Percentiles rank a stretch among this genome's conserved stretches.
Conservation (phyloP, 345 rosid species). For the Populus alba region DNA sequence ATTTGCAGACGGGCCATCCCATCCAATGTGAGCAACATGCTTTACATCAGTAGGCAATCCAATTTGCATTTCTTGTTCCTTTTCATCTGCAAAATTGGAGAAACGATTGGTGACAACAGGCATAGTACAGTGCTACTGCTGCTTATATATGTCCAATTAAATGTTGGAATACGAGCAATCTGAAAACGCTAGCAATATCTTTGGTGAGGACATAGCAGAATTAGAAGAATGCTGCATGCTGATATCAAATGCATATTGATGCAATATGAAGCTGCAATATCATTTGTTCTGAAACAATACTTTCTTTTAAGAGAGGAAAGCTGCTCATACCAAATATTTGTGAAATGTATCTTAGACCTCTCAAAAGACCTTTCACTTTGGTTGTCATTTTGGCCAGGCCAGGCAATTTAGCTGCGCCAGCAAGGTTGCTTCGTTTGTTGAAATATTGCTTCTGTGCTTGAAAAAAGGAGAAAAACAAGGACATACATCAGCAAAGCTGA, state of each 20-base stretch:
- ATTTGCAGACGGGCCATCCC: conserved; percentile 53
- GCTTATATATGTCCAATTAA: not conserved
- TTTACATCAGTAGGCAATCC: conserved; percentile 80
- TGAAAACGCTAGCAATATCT: too few relatives aligned
- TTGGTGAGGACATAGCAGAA: too few relatives aligned
- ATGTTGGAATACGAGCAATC: not conserved
- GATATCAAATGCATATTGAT: too few relatives aligned
- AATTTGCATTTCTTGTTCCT: conserved; percentile 58
- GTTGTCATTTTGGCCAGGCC: conserved; percentile 13
- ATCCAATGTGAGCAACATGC: conserved; percentile 76
- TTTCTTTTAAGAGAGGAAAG: not conserved
- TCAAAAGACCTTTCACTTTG: conserved; percentile 54
- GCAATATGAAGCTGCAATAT: not conserved
- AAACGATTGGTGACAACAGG: not conserved
- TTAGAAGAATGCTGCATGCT: too few relatives aligned
- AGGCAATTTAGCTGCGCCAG: not conserved
- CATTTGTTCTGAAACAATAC: not conserved
- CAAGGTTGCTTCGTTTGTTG: not conserved
- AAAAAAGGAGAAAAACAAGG: not conserved
- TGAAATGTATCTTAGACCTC: conserved; percentile 52
- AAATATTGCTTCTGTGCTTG: not conserved
- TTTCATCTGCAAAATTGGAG: conserved; percentile 35
- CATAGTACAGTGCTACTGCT: not conserved
- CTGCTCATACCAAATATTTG: conserved; percentile 50
- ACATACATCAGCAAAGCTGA: not conserved